These are phyloP conservation scores for Exophiala mesophila DNA, from an alignment of 2,329 filamentous ascomycete species.

Conservation along the genomic window DNA sequence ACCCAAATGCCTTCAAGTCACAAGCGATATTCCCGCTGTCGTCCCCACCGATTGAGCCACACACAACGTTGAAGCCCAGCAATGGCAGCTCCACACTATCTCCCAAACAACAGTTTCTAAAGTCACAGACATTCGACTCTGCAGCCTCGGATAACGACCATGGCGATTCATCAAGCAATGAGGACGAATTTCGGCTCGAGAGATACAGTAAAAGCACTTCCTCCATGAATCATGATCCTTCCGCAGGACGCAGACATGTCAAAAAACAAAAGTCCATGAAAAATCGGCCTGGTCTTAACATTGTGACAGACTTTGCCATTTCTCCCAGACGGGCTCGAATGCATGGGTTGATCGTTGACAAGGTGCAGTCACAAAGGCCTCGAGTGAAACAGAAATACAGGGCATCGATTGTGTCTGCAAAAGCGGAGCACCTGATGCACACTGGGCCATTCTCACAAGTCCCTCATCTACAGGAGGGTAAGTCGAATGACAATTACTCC, in stretches of 20 bases:
- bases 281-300: slow-evolving; percentile 37
- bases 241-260: slow-evolving; percentile 2
- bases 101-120: slow-evolving; percentile 8
- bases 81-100: slow-evolving; percentile 3
- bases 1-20: not conserved
- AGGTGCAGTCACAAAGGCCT: slow-evolving; percentile 22
- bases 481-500: too few species aligned
- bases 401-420: slow-evolving; percentile 22
- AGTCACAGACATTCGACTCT: slow-evolving; percentile 13
- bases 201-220: slow-evolving; percentile 21
- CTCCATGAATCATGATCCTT: not conserved
- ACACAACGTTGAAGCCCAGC: slow-evolving; percentile 13
- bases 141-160: slow-evolving; percentile 17
- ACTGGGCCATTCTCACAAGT: not conserved
- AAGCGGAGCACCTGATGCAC: slow-evolving; percentile 18
- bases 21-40: slow-evolving; percentile 10
- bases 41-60: slow-evolving; percentile 9
- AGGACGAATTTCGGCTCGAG: slow-evolving; percentile 26
- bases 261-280: not conserved
- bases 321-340: slow-evolving; percentile 13
- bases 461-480: not conserved
- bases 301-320: slow-evolving; percentile 39
- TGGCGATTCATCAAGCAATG: slow-evolving; percentile 18
- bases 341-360: slow-evolving; percentile 18
- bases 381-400: slow-evolving; percentile 15